A percentile compares a stretch with the other conserved stretches of the same genome.
These are phyloP conservation scores for Boletus hoseneyae DNA, from an alignment of 1,284 basidiomycete genomes.

Conservation along the genomic window DNA sequence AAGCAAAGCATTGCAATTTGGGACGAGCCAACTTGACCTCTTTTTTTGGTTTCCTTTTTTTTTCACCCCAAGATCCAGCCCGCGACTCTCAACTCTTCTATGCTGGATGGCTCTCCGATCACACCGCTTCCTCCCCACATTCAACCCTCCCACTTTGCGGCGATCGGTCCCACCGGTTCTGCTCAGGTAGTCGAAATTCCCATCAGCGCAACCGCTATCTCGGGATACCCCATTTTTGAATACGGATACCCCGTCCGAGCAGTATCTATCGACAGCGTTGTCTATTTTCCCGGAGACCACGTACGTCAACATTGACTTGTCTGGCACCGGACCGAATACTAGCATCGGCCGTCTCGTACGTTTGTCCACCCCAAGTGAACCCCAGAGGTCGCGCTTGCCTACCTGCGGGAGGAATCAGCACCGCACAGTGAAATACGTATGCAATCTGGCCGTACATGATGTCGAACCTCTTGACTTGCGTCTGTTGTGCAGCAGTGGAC, in stretches of 20 bases:
- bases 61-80: constrained; percentile 48
- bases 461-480: constrained; percentile 43
- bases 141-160: constrained; percentile 59
- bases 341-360: constrained; percentile 41
- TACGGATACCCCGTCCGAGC: constrained; percentile 42
- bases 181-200: constrained; percentile 50
- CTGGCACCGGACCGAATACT: constrained; percentile 13
- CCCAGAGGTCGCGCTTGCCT: constrained; percentile 55
- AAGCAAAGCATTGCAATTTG: constrained; percentile 7
- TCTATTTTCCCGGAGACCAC: constrained; percentile 45
- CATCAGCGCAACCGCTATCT: constrained; percentile 46
- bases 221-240: constrained; percentile 65
- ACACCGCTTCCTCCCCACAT: constrained; percentile 51
- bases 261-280: constrained; percentile 55
- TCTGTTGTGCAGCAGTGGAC: constrained; percentile 34
- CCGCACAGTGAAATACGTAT: background rate
- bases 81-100: constrained; percentile 44
- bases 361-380: constrained; percentile 64
- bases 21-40: background rate
- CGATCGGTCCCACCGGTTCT: constrained; percentile 38
- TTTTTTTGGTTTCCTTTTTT: too few relatives aligned
- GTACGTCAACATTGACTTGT: constrained; percentile 44
- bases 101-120: constrained; percentile 48
- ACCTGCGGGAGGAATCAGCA: constrained; percentile 31
- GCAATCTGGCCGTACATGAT: constrained; percentile 37